Evolutionary conservation across 2,329 filamentous ascomycete genomes (phyloP).

Genomic region (Diaporthe sp.): DNA sequence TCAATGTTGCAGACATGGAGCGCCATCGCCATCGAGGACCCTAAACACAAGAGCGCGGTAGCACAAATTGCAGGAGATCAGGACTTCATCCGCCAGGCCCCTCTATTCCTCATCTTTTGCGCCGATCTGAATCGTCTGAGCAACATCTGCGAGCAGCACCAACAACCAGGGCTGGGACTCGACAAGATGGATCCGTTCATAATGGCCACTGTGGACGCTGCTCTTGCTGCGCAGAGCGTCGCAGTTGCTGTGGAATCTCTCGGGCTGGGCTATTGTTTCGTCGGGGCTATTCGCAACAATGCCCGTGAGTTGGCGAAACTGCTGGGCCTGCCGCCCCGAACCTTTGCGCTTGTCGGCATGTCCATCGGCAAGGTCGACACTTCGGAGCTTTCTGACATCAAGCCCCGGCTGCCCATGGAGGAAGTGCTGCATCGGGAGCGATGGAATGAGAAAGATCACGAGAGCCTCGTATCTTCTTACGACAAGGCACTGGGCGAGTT

Average conservation of each 20-base stretch:
- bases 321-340: constrained; percentile 43
- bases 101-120: constrained; percentile 46
- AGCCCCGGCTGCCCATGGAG: not conserved
- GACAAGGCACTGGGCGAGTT: constrained; percentile 41
- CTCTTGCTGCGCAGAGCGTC: constrained; percentile 45
- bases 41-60: constrained; percentile 40
- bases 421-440: constrained; percentile 44
- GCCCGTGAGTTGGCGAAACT: constrained; percentile 42
- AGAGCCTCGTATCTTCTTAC: constrained; percentile 39
- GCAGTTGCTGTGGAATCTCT: constrained; percentile 44
- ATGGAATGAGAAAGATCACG: constrained; percentile 39
- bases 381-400: not conserved
- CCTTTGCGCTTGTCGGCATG: constrained; percentile 45
- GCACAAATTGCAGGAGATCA: constrained; percentile 44
- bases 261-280: constrained; percentile 46
- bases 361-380: constrained; percentile 38
- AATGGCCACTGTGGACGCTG: constrained; percentile 45
- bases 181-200: constrained; percentile 45
- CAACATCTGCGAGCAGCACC: constrained; percentile 38
- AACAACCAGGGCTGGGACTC: constrained; percentile 39
- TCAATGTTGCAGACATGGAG: constrained; percentile 49
- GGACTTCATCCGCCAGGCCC: constrained; percentile 45
- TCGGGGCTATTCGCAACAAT: constrained; percentile 44
- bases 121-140: constrained; percentile 46
- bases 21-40: constrained; percentile 43